Percentiles rank a stretch among this genome's conserved stretches.
These are phyloP conservation scores for Cymodocea nodosa DNA, from an alignment of 116 monocot species.

Conservation along the genomic window DNA sequence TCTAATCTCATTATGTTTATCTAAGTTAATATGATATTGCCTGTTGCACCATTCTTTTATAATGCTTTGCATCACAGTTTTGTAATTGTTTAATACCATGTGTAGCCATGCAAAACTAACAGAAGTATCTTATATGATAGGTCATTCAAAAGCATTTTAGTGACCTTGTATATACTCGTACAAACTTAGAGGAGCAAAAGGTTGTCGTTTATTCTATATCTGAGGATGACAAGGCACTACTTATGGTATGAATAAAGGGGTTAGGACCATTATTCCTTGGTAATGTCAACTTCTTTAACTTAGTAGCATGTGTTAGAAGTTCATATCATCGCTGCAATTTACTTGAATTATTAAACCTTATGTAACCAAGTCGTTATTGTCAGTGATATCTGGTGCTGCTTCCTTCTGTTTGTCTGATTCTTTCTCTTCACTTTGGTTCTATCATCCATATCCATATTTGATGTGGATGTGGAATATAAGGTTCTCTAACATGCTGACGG, in stretches of 20 bases:
- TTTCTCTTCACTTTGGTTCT: too few species aligned
- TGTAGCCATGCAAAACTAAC: constrained; percentile 2
- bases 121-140: constrained; percentile 21
- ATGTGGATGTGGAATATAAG: too few species aligned
- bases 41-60: not conserved
- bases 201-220: constrained; percentile 45
- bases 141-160: constrained; percentile 64
- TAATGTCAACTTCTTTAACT: not conserved
- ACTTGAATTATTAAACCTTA: too few species aligned
- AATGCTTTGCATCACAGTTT: not conserved
- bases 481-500: too few species aligned
- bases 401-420: too few species aligned
- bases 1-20: not conserved
- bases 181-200: constrained; percentile 19
- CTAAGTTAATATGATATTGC: not conserved
- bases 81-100: not conserved
- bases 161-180: constrained; percentile 50
- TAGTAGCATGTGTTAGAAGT: not conserved
- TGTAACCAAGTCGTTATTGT: too few species aligned
- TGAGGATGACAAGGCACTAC: constrained; percentile 43
- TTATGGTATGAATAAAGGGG: constrained; percentile 46
- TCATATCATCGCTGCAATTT: not conserved
- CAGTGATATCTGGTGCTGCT: too few species aligned
- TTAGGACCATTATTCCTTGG: not conserved
- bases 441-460: too few species aligned